Percentiles rank a stretch among this genome's conserved stretches.
Conservation (phyloP, 2,329 filamentous ascomycete species). For the Fusarium newnesense region DNA sequence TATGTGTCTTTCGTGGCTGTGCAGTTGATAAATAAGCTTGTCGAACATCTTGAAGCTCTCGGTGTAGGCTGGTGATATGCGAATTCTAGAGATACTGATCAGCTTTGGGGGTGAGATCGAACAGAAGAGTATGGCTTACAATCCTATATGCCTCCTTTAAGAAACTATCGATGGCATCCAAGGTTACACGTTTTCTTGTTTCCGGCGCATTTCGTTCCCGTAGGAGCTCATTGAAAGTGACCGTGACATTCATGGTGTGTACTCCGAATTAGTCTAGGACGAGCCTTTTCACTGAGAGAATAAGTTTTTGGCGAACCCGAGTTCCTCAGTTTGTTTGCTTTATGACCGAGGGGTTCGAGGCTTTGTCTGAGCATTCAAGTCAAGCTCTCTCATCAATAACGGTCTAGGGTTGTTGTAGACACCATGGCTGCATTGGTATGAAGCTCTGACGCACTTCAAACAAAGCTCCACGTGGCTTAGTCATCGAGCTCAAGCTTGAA, state of each 20-base stretch:
- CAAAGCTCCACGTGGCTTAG: conserved; percentile 36
- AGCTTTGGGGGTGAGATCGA: conserved; percentile 15
- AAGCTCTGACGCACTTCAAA: conserved; percentile 37
- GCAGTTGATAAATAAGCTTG: conserved; percentile 91
- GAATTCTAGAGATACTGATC: conserved; percentile 69
- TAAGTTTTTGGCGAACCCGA: background rate
- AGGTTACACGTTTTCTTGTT: conserved; percentile 51
- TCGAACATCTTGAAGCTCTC: conserved; percentile 83
- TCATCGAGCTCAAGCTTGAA: conserved; percentile 23
- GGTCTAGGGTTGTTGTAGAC: conserved; percentile 39
- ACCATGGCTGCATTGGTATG: conserved; percentile 39
- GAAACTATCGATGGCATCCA: conserved; percentile 80
- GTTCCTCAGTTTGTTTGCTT: background rate
- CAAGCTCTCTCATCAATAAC: conserved; percentile 20
- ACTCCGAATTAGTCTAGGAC: conserved; percentile 15
- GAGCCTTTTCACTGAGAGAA: conserved; percentile 3
- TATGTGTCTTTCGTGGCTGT: conserved; percentile 67
- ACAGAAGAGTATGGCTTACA: conserved; percentile 61
- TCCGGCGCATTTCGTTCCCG: conserved; percentile 66
- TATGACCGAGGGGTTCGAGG: background rate
- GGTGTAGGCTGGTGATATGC: conserved; percentile 83
- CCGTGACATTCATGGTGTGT: conserved; percentile 70
- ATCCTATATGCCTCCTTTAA: conserved; percentile 94
- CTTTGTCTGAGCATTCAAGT: conserved; percentile 19
- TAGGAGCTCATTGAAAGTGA: conserved; percentile 75